Conservation (phyloP, 2,329 filamentous ascomycete genomes). For the Laburnicola sp. region DNA sequence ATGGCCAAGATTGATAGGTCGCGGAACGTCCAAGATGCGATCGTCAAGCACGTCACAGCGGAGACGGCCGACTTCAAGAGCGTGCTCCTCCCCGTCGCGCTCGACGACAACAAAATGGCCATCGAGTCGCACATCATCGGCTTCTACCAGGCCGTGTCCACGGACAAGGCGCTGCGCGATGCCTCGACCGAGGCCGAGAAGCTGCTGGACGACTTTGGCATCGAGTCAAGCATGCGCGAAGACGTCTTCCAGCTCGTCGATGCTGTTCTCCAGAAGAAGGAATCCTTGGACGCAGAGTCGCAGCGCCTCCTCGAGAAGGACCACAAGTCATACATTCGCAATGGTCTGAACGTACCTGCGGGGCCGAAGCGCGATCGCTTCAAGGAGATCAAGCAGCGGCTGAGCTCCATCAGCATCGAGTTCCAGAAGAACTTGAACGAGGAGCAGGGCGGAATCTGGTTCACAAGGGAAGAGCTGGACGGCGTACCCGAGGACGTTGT, state of each 20-base stretch:
- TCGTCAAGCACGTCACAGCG: conserved; percentile 64
- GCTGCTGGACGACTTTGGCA: conserved; percentile 66
- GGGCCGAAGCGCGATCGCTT: conserved; percentile 74
- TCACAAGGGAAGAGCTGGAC: conserved; percentile 71
- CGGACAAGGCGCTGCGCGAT: conserved; percentile 53
- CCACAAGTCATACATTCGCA: conserved; percentile 74
- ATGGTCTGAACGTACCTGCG: conserved; percentile 71
- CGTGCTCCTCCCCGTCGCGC: conserved; percentile 68
- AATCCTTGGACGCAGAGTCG: conserved; percentile 68
- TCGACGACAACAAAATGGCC: conserved; percentile 59
- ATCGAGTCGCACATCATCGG: conserved; percentile 59
- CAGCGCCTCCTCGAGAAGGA: conserved; percentile 75
- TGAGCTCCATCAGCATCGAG: conserved; percentile 72
- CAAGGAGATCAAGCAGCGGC: conserved; percentile 82
- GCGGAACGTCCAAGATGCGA: conserved; percentile 66
- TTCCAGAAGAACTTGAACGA: conserved; percentile 83
- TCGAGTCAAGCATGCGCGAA: conserved; percentile 79
- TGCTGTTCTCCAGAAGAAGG: conserved; percentile 54
- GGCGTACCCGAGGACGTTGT: conserved; percentile 75
- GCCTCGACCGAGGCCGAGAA: conserved; percentile 57
- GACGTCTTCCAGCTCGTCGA: conserved; percentile 70
- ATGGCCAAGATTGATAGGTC: conserved; percentile 58
- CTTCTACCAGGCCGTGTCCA: conserved; percentile 58
- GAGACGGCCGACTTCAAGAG: conserved; percentile 61
- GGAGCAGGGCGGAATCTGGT: conserved; percentile 80